Evolutionary conservation across 2,329 filamentous ascomycete species (phyloP), one percentile per base, ranked within the genome.

Genomic region (Claviceps quebecensis): DNA sequence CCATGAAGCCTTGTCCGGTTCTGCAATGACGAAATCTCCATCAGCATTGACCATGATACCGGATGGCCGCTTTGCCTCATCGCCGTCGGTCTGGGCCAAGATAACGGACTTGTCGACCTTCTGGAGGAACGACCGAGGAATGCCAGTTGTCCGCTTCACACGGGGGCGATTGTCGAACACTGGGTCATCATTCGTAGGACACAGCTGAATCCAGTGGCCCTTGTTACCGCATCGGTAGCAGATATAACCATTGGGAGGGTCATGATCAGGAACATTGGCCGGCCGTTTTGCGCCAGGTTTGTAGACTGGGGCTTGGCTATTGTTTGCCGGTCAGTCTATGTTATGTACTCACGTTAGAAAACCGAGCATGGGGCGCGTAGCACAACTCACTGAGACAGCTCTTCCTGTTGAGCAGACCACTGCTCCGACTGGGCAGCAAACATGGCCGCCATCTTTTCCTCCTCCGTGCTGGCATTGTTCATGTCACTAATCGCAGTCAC

Each of bases 161-260:
- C 91, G 83, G 48, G 90, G 88, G 50, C 88, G 85, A 58, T 90
- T 90, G 69, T 98, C 93, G 67, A 90, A 97, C 55, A 89, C 90
- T 3, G 93, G 91, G 58, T 98, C 90, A 65, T 95, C 88, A 66
- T 98, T 98, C n/a, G 91, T 98, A 6, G 93, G 93, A 63, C 93
- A 98, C 49, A 87, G 80, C 70, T 97, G 91, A 56, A 98, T 98
- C 91, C 91, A 98, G 67, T 98, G 93, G n/a, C 90, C 93, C 71
- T 96, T 96, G 67, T 96, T 86, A 55, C 89, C 86, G 68, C 93
- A 98, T 48, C 93, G 84, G 65, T 96, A 95, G 70, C 93, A 98
- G 55, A 96, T 84, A 67, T 98, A 98, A 50, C 90, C 90, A 50
- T 86, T 85, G 1, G 93, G 93, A 2, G 93, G 90, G 45, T 93